phyloP scores from a whole-genome alignment of 768 basidiomycete species.

The Boletus subcaerulescens region DNA sequence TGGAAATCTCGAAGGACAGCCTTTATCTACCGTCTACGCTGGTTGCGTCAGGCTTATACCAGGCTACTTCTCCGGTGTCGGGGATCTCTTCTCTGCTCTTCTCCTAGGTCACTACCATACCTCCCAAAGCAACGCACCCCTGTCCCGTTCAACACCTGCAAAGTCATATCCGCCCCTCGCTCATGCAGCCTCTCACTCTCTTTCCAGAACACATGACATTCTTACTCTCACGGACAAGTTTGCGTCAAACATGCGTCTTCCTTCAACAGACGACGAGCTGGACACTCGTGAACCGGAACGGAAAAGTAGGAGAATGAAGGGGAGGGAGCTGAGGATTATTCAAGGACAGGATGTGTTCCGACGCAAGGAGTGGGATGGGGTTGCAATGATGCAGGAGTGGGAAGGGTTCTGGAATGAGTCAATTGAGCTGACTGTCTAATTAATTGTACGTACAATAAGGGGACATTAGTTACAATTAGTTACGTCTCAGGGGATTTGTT shows the following conservation, averaged over 20 bases:
- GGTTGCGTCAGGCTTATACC: constrained; percentile 74
- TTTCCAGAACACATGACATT: constrained; percentile 74
- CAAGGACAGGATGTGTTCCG: constrained; percentile 72
- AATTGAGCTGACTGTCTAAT: background rate
- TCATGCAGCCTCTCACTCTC: constrained; percentile 59
- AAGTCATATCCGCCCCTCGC: constrained; percentile 14
- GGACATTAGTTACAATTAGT: too few relatives aligned
- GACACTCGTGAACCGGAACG: constrained; percentile 64
- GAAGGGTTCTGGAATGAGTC: constrained; percentile 32
- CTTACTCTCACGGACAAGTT: constrained; percentile 58
- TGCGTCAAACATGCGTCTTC: constrained; percentile 45
- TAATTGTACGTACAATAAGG: background rate
- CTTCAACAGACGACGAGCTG: constrained; percentile 76
- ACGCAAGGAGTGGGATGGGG: constrained; percentile 35
- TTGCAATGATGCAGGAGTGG: constrained; percentile 32
- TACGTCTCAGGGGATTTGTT: too few relatives aligned
- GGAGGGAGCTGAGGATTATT: constrained; percentile 80
- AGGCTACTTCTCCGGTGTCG: constrained; percentile 95
- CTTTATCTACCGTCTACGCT: constrained; percentile 54
- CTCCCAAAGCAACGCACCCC: background rate
- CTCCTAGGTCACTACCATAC: constrained; percentile 75
- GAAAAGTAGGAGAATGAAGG: constrained; percentile 70
- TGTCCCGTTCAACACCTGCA: constrained; percentile 5
- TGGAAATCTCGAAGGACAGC: constrained; percentile 9
- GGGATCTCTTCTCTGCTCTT: constrained; percentile 94